Evolutionary conservation across 768 basidiomycete species (phyloP).

Genomic region (Boletales sp.): DNA sequence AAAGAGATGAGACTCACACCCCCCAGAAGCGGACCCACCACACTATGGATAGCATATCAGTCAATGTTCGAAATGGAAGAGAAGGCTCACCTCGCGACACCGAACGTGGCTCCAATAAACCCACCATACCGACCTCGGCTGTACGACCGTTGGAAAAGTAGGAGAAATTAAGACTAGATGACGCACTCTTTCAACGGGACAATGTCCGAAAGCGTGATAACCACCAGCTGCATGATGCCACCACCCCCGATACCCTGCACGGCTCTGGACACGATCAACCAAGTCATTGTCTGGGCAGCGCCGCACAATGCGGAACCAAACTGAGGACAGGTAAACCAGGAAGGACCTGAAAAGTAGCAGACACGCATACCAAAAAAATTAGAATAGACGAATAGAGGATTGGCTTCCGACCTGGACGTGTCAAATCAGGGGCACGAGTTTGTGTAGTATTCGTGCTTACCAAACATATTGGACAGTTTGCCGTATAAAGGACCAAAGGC

Average conservation of each 20-base stretch:
- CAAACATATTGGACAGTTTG: constrained; percentile 63
- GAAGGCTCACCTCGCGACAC: constrained; percentile 44
- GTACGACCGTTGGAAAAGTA: background rate
- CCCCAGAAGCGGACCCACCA: constrained; percentile 74
- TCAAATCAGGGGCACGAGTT: background rate
- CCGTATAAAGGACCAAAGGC: constrained; percentile 73
- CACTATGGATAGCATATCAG: constrained; percentile 31
- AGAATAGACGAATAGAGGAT: constrained; percentile 63
- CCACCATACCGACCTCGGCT: constrained; percentile 79
- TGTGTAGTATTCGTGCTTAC: constrained; percentile 10
- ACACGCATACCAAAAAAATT: constrained; percentile 57
- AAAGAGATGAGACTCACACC: constrained; percentile 47
- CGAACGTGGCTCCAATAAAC: constrained; percentile 74
- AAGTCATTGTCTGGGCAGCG: constrained; percentile 71
- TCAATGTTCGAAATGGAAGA: background rate
- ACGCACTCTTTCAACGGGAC: constrained; percentile 72
- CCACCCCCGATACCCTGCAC: constrained; percentile 83
- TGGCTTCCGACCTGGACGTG: constrained; percentile 55
- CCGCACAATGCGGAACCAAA: constrained; percentile 78
- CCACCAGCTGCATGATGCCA: constrained; percentile 70
- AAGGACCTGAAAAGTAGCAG: background rate
- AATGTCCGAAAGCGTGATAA: constrained; percentile 80
- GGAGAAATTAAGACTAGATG: background rate
- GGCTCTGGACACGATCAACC: constrained; percentile 72
- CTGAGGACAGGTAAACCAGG: constrained; percentile 28